Conservation (phyloP, 2,329 filamentous ascomycete genomes). For the Akanthomyces uredinophilus region DNA sequence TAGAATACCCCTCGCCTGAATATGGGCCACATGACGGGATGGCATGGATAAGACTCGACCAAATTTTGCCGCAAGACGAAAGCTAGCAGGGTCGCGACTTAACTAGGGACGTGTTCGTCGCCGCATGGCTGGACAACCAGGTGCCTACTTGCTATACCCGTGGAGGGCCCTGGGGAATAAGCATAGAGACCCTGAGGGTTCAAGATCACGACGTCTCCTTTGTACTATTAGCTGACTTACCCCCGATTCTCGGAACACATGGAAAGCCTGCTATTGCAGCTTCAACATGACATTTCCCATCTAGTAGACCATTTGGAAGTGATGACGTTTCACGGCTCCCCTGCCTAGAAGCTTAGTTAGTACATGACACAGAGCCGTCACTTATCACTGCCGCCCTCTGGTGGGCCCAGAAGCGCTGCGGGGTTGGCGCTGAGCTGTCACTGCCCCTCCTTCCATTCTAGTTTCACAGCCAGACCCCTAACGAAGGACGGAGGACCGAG, state of each 20-base stretch:
- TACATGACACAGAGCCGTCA: neutral
- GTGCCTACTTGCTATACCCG: too few species aligned
- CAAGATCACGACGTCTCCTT: neutral
- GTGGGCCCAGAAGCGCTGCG: constrained; percentile 6
- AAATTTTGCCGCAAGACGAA: neutral
- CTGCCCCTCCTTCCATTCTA: constrained; percentile 7
- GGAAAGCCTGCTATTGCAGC: neutral
- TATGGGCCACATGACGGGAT: constrained; percentile 13
- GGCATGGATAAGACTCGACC: constrained; percentile 12
- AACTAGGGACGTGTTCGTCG: neutral
- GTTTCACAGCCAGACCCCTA: neutral
- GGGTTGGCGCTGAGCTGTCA: constrained; percentile 1
- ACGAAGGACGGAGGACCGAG: too few species aligned
- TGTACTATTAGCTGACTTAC: neutral
- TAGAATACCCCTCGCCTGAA: constrained; percentile 4
- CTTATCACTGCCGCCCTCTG: constrained; percentile 4
- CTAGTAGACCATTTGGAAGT: neutral
- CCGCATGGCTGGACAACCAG: neutral
- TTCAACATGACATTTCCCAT: neutral
- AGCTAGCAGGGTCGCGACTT: neutral
- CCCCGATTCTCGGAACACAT: neutral
- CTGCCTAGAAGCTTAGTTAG: neutral
- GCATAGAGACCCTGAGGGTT: neutral
- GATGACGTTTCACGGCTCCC: constrained; percentile 3
- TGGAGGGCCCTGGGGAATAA: too few species aligned